These are phyloP conservation scores for Nothophoma quercina DNA, from an alignment of 2,329 filamentous ascomycete genomes.

Conservation along the genomic window DNA sequence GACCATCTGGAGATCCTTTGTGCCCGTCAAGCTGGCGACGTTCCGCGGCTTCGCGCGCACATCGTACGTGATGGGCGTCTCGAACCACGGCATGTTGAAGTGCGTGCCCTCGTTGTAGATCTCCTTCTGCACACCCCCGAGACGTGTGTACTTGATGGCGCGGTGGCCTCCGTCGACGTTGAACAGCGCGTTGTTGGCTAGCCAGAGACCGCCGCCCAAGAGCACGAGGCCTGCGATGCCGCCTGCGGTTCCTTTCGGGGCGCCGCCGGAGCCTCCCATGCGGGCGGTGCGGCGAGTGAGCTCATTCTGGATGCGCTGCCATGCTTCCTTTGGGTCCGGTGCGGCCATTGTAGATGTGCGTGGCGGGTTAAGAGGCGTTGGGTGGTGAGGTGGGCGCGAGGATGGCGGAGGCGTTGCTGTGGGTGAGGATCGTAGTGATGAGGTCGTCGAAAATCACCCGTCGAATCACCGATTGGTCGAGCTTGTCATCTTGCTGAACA, in stretches of 20 bases:
- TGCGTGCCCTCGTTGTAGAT: conserved; percentile 99
- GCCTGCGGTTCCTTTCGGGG: conserved; percentile 62
- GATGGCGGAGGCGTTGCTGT: conserved; percentile 4
- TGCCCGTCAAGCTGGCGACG: conserved; percentile 94
- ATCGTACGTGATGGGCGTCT: conserved; percentile 96
- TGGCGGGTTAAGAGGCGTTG: conserved; percentile 13
- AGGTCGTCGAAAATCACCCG: conserved; percentile 40
- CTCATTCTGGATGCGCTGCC: conserved; percentile 69
- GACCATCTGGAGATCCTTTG: conserved; percentile 99
- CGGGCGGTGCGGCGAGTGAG: conserved; percentile 56
- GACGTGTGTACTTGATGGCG: conserved; percentile 95
- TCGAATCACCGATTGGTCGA: conserved; percentile 27
- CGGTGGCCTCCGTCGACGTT: conserved; percentile 96
- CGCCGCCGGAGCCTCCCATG: conserved; percentile 59
- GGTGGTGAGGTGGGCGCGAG: conserved; percentile 14
- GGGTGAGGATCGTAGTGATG: conserved; percentile 32
- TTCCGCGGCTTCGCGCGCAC: conserved; percentile 97
- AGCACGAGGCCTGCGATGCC: conserved; percentile 63
- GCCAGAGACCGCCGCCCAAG: conserved; percentile 61
- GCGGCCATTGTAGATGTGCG: conserved; percentile 38
- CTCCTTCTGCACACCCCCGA: conserved; percentile 92
- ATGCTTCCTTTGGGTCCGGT: conserved; percentile 70
- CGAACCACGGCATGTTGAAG: conserved; percentile 93
- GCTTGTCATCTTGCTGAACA: too few relatives aligned
- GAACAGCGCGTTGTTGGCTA: conserved; percentile 71